These are phyloP conservation scores for Prunus padus DNA, from an alignment of 306 rosid species.

Conservation along the genomic window DNA sequence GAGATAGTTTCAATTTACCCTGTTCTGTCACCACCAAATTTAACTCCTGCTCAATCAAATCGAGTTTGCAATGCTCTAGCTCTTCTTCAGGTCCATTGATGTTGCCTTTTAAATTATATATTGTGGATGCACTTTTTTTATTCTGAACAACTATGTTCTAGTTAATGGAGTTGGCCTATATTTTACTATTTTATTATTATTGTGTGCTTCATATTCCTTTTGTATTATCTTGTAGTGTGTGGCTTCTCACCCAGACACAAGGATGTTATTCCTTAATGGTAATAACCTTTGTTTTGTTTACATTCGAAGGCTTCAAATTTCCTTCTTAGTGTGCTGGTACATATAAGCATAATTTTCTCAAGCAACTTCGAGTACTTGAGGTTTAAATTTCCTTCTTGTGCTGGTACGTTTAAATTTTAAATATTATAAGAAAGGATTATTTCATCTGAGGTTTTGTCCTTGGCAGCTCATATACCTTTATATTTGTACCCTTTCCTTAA, in stretches of 20 bases:
- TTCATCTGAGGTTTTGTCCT: slow-evolving; percentile 23
- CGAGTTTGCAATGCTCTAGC: slow-evolving; percentile 92
- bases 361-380: background rate
- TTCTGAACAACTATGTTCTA: background rate
- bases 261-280: slow-evolving; percentile 79
- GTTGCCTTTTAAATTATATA: background rate
- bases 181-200: background rate
- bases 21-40: slow-evolving; percentile 65
- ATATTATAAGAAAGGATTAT: background rate
- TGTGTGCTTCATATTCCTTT: slow-evolving; percentile 20
- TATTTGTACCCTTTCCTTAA: slow-evolving; percentile 85
- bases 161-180: background rate
- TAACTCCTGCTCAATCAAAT: slow-evolving; percentile 70
- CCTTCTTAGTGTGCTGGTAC: background rate
- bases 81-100: slow-evolving; percentile 73
- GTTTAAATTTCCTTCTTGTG: too few relatives aligned
- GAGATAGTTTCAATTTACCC: slow-evolving; percentile 81
- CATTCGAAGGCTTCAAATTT: slow-evolving; percentile 16
- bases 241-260: slow-evolving; percentile 85
- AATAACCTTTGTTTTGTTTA: slow-evolving; percentile 36
- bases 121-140: background rate
- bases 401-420: background rate
- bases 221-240: slow-evolving; percentile 54
- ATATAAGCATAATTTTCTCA: background rate
- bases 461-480: slow-evolving; percentile 76